Percentiles rank a stretch among this genome's conserved stretches.
Evolutionary conservation across 1,139 yeast genomes (phyloP).

Genomic region (Trichomonascaceae sp.): DNA sequence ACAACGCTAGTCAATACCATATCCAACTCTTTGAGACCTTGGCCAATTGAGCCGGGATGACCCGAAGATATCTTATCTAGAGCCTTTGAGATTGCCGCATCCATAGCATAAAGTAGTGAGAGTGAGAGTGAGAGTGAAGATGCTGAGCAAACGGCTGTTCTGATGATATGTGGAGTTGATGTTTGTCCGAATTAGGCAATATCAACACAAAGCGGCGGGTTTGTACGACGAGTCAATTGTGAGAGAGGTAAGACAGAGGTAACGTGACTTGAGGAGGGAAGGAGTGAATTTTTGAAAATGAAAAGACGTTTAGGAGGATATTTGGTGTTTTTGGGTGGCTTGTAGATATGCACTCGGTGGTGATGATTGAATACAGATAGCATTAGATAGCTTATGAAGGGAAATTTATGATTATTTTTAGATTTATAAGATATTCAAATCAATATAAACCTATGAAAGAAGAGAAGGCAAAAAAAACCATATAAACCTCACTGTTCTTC

Average conservation of each 20-base stretch:
- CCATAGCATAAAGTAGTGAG: background rate
- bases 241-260: background rate
- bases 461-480: too few species aligned
- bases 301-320: background rate
- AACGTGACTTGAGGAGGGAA: background rate
- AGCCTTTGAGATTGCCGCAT: constrained; percentile 1
- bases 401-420: background rate
- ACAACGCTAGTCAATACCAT: background rate
- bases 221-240: background rate
- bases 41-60: background rate
- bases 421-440: too few species aligned
- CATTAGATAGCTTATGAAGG: too few species aligned
- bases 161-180: background rate
- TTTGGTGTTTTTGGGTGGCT: background rate
- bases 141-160: background rate
- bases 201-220: background rate
- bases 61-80: constrained; percentile 3
- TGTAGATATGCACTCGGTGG: background rate
- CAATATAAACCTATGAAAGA: too few species aligned
- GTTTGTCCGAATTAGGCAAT: background rate
- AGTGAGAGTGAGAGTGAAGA: too few species aligned
- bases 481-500: too few species aligned
- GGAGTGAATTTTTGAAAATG: background rate
- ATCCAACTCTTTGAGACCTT: constrained; percentile 2
- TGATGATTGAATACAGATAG: too few species aligned